Evolutionary conservation across 2,329 filamentous ascomycete species (phyloP).

Genomic region (Trichoderma sp.): DNA sequence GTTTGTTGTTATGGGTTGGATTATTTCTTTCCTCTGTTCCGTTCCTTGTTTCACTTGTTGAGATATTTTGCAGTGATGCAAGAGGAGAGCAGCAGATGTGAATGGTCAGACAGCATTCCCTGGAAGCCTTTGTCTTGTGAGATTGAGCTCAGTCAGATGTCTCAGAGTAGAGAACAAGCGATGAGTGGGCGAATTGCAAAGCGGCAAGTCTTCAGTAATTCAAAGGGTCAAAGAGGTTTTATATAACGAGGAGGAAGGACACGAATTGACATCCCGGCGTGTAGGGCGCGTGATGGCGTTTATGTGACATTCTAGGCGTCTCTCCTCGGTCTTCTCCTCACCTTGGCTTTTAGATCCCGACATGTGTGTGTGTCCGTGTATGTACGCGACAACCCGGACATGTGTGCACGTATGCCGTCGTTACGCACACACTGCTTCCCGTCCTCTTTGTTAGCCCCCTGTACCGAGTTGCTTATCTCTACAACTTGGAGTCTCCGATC

Average conservation of each 20-base stretch:
- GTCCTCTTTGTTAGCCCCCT: neutral
- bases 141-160: neutral
- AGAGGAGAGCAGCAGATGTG: neutral
- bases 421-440: neutral
- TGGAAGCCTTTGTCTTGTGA: neutral
- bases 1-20: neutral
- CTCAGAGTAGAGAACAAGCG: neutral
- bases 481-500: neutral
- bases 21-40: neutral
- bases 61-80: neutral
- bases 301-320: neutral
- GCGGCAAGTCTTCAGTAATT: neutral
- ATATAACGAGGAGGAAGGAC: neutral
- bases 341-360: neutral
- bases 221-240: neutral
- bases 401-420: neutral
- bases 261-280: neutral
- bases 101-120: neutral
- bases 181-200: neutral
- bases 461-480: conserved; percentile 4
- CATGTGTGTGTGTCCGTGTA: neutral
- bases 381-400: neutral
- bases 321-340: conserved; percentile 10
- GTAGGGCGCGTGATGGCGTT: neutral
- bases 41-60: neutral